Evolutionary conservation across 139 green algal species (phyloP).

Genomic region (Zygnema circumcarinatum): DNA sequence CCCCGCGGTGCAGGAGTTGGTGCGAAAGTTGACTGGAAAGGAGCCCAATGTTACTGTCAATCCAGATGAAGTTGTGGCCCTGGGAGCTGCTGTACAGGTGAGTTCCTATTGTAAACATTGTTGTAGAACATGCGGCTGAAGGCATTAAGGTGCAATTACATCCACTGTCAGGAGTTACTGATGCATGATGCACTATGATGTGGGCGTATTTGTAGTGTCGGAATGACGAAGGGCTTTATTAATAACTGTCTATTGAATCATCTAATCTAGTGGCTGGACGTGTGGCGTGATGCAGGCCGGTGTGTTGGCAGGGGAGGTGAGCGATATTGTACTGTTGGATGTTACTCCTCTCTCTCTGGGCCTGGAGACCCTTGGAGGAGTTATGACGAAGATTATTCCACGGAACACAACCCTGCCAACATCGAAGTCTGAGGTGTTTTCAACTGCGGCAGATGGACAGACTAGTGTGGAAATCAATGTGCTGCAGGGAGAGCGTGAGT

Average conservation of each 20-base stretch:
- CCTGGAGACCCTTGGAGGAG: constrained; percentile 95
- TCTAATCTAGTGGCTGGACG: no score
- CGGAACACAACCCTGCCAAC: constrained; percentile 98
- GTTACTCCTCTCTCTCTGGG: constrained; percentile 95
- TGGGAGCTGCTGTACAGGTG: constrained; percentile 94
- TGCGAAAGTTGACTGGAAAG: constrained; percentile 89
- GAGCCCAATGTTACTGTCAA: constrained; percentile 97
- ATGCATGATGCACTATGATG: no score
- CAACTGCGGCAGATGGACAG: constrained; percentile 93
- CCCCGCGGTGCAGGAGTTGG: constrained; percentile 90
- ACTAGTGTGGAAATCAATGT: constrained; percentile 98
- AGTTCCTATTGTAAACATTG: constrained; percentile 2
- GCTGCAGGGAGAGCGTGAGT: constrained; percentile 85
- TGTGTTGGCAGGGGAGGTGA: constrained; percentile 75
- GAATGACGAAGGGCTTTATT: no score
- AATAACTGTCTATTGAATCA: no score
- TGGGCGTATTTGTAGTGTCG: no score
- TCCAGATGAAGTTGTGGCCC: constrained; percentile 98
- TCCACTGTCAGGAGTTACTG: no score
- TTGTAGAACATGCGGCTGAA: no score
- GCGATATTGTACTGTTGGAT: constrained; percentile 97
- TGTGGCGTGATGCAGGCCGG: no score
- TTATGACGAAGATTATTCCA: constrained; percentile 97
- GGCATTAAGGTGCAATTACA: no score
- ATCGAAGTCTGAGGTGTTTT: constrained; percentile 96